Conservation (phyloP, 306 rosid species). For the Hylodesmum podocarpum region DNA sequence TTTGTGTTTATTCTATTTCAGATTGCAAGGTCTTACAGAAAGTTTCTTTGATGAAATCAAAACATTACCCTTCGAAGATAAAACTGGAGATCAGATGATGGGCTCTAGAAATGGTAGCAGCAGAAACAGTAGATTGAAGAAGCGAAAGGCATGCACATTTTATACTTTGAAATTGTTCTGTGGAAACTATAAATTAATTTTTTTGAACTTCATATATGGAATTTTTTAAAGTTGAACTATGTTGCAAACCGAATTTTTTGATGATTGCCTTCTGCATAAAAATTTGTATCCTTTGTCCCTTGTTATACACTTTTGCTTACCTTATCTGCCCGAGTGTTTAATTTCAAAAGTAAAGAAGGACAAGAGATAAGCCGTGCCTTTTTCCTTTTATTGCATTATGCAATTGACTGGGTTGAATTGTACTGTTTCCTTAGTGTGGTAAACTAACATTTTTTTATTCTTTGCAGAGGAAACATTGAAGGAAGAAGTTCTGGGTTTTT, state of each 20-base stretch:
- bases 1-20: slow-evolving; percentile 35
- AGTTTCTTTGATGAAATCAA: slow-evolving; percentile 79
- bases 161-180: background rate
- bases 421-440: background rate
- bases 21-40: slow-evolving; percentile 82
- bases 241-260: background rate
- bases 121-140: slow-evolving; percentile 53
- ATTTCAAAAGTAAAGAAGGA: background rate
- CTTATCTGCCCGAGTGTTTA: background rate
- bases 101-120: slow-evolving; percentile 40
- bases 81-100: slow-evolving; percentile 38
- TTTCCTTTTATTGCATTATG: background rate
- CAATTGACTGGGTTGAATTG: background rate
- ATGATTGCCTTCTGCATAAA: background rate
- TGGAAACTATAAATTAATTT: background rate
- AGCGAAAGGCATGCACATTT: slow-evolving; percentile 61
- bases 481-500: background rate
- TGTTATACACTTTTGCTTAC: background rate
- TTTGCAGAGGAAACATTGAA: slow-evolving; percentile 63
- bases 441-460: slow-evolving; percentile 24
- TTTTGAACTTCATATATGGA: background rate
- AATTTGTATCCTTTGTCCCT: background rate
- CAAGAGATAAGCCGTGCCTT: background rate
- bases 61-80: slow-evolving; percentile 63
- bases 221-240: slow-evolving; percentile 10